A percentile compares a stretch with the other conserved stretches of the same genome.
Evolutionary conservation across 257 asterid species (phyloP).

Genomic region (Knoxia roxburghii): DNA sequence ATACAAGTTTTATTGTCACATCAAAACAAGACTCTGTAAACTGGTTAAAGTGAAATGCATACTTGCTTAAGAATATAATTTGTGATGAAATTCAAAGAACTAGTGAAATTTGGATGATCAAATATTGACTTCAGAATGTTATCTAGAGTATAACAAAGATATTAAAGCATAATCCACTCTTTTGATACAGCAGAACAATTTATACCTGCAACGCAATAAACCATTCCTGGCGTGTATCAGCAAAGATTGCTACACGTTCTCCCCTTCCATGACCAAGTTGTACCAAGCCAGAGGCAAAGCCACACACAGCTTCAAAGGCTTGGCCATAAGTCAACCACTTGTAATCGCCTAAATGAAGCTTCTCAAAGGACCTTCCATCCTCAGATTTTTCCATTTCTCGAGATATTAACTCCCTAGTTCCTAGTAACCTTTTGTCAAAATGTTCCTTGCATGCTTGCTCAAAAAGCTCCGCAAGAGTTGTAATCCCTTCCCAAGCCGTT

Average conservation of each 20-base stretch:
- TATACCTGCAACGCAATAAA: conserved; percentile 89
- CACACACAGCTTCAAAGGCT: conserved; percentile 72
- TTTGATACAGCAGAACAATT: background rate
- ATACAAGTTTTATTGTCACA: background rate
- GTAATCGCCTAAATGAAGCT: conserved; percentile 91
- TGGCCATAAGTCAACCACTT: conserved; percentile 85
- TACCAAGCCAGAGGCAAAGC: conserved; percentile 78
- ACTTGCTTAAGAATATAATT: background rate
- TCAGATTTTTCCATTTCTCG: conserved; percentile 54
- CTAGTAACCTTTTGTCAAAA: conserved; percentile 49
- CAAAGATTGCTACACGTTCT: conserved; percentile 91
- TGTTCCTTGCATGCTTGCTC: conserved; percentile 67
- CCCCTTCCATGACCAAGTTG: conserved; percentile 83
- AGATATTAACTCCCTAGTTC: conserved; percentile 70
- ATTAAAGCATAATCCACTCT: background rate
- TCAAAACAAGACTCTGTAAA: conserved; percentile 3
- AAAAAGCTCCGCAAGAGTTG: conserved; percentile 92
- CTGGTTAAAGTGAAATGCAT: conserved; percentile 1
- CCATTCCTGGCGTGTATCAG: conserved; percentile 97
- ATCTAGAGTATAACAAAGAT: background rate
- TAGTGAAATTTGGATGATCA: background rate
- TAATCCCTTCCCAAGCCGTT: conserved; percentile 91
- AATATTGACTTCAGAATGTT: background rate
- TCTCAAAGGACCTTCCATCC: conserved; percentile 89
- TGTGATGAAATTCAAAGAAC: background rate